phyloP scores from a whole-genome alignment of 2,329 filamentous ascomycete genomes.

The Aureobasidium uvarum region DNA sequence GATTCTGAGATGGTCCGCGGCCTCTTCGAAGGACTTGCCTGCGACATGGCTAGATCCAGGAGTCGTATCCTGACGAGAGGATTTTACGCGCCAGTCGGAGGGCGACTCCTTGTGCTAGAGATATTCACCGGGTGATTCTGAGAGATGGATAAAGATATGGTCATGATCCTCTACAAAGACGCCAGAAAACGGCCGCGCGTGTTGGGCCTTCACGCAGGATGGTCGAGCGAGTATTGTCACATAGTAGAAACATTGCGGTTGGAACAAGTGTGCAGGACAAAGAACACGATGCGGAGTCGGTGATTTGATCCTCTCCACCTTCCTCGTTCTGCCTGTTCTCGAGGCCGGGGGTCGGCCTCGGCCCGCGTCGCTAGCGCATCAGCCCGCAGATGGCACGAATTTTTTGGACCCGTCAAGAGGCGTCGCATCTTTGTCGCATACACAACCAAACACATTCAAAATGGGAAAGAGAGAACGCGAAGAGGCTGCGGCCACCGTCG shows the following conservation, averaged over 20 bases:
- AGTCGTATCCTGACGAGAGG: neutral
- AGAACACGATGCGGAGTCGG: conserved; percentile 23
- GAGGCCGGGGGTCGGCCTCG: conserved; percentile 14
- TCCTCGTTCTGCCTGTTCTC: conserved; percentile 2
- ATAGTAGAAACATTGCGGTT: conserved; percentile 2
- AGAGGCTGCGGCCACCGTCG: conserved; percentile 30
- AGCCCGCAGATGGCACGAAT: conserved; percentile 5
- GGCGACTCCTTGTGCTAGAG: neutral
- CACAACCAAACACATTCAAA: conserved; percentile 11
- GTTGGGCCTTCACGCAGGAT: conserved; percentile 6
- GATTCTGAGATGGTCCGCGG: conserved; percentile 17
- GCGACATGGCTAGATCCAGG: neutral
- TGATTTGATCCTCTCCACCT: conserved; percentile 15
- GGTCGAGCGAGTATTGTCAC: neutral
- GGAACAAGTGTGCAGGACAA: conserved; percentile 10
- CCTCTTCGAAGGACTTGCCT: conserved; percentile 15
- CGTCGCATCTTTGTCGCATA: conserved; percentile 17
- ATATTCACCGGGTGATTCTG: neutral
- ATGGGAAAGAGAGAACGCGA: conserved; percentile 37
- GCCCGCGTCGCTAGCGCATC: neutral
- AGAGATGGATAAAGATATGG: neutral
- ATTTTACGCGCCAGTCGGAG: neutral
- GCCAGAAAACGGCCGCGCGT: neutral
- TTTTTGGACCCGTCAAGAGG: conserved; percentile 1
- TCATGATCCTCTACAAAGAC: neutral